Evolutionary conservation across 495 filamentous ascomycete species (phyloP), one percentile per base, ranked within the genome.

Genomic region (Cladorrhinum samala): DNA sequence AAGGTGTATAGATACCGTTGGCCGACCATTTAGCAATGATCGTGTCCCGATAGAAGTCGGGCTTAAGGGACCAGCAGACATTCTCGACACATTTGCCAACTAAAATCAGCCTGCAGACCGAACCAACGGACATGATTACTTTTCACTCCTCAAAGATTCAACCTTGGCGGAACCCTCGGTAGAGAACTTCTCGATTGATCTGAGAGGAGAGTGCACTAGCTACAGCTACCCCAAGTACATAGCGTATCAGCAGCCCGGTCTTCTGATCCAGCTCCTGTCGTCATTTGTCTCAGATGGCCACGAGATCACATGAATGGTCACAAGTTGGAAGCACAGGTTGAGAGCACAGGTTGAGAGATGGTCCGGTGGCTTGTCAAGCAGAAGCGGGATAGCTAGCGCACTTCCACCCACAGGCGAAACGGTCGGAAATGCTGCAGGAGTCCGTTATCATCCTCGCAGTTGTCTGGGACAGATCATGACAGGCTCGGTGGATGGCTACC

Each of bases 41-140:
- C 5, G 27, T 33, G 11, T 33, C 27, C 27, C 27, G 27, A 33
- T 11, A 33, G 11, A 33, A 33, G 27, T 33, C 27, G 27, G 27
- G 27, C 27, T 33, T 11, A 11, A 33, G 27, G 11, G 11, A 33
- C 9, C 9, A 20, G 23, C n/a, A 7, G 30, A 52, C 51, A 55
- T 53, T n/a, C n/a, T n/a, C n/a, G n/a, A n/a, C n/a, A n/a, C n/a
- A n/a, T n/a, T n/a, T n/a, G n/a, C n/a, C n/a, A n/a, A n/a, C n/a
- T n/a, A 54, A 59, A 54, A 56, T 59, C 53, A 63, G 60, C 53
- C 39, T 59, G 60, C 60, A 56, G 56, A 33, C 27, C n/a, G 33
- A 33, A 25, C 19, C 53, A 14, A 45, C 6, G 41, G 6, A 43
- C 9, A 16, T 38, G 13, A 13, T 40, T 9, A 14, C 9, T 36